A percentile compares a stretch with the other conserved stretches of the same genome.
phyloP scores from a whole-genome alignment of 768 basidiomycete species.

The Phylloporus rhodoxanthus region DNA sequence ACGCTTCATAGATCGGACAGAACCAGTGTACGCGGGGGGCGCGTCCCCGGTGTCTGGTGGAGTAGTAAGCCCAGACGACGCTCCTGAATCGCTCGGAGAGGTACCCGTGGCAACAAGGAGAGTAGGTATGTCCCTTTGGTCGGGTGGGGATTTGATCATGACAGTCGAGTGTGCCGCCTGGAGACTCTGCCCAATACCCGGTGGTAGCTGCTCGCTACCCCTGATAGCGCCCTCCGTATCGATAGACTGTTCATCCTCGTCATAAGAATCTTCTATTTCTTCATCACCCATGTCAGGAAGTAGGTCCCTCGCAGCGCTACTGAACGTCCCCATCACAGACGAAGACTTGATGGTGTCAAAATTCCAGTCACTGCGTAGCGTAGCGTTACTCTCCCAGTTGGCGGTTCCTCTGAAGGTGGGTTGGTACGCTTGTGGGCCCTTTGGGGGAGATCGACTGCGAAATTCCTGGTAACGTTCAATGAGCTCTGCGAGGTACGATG shows the following conservation, averaged over 20 bases:
- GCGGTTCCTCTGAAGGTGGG: conserved; percentile 52
- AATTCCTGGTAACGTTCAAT: conserved; percentile 84
- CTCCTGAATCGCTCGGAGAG: conserved; percentile 38
- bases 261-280: conserved; percentile 41
- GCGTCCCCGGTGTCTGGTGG: conserved; percentile 41
- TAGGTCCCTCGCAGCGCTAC: conserved; percentile 65
- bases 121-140: conserved; percentile 39
- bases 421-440: conserved; percentile 49
- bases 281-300: conserved; percentile 56
- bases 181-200: conserved; percentile 44
- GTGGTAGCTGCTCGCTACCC: conserved; percentile 49
- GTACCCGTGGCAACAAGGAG: conserved; percentile 33
- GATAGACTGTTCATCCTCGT: conserved; percentile 48
- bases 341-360: conserved; percentile 81
- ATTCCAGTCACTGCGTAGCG: conserved; percentile 90
- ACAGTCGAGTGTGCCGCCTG: conserved; percentile 67
- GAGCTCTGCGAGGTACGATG: conserved; percentile 77
- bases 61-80: conserved; percentile 34
- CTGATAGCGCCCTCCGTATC: conserved; percentile 60
- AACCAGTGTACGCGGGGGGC: conserved; percentile 71
- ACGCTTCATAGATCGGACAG: conserved; percentile 55
- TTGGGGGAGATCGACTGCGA: conserved; percentile 54
- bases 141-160: conserved; percentile 45
- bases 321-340: conserved; percentile 72
- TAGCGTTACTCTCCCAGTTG: conserved; percentile 67